Base-by-base conservation (phyloP, 2,329 filamentous ascomycete genomes). In the Ascochyta lentis region DNA sequence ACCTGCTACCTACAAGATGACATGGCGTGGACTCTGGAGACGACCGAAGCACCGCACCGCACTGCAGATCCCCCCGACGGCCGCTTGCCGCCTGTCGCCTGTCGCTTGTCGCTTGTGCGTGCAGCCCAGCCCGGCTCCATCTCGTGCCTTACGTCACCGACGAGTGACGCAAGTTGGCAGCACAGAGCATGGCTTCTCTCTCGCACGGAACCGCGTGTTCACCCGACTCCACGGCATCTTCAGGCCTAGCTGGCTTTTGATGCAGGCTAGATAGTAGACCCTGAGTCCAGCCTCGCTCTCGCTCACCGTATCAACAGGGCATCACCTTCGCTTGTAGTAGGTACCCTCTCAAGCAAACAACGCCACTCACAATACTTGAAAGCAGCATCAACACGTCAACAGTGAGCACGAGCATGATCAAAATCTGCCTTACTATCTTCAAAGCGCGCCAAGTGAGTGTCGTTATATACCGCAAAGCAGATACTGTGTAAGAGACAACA, bases 1-100 rank as follows among this genome's bases (percentile, higher is more conserved):
- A n/a, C n/a, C n/a, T n/a, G n/a, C n/a, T n/a, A n/a, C n/a, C 53
- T 56, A 42, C 34, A 49, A 40, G 16, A 41, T 48, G 49, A 45
- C 52, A 55, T 45, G 12, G 44, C 50, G 46, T n/a, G n/a, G n/a
- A n/a, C n/a, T n/a, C n/a, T 49, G 46, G 52, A 35, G 52, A 55
- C 46, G 46, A 55, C 35, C 37, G 27, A 39, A 29, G 37, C 40
- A 50, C 3, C 41, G 37, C 41, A 42, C 38, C 33, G 33, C 27
- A 9, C 27, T 10, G 52, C 52, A 40, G 46, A 56, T 56, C 46
- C 23, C 8, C 27, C 43, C n/a, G 27, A 56, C 53, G 53, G 53
- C 53, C 53, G 47, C 53, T 51, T 56, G 53, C 27, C 27, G 27
- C 27, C 10, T 10, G 27, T 9, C 10, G 27, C 27, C 12, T 3